Percentiles rank a stretch among this genome's conserved stretches.
Evolutionary conservation across 1,284 basidiomycete species (phyloP).

Genomic region (Tremellales sp.): DNA sequence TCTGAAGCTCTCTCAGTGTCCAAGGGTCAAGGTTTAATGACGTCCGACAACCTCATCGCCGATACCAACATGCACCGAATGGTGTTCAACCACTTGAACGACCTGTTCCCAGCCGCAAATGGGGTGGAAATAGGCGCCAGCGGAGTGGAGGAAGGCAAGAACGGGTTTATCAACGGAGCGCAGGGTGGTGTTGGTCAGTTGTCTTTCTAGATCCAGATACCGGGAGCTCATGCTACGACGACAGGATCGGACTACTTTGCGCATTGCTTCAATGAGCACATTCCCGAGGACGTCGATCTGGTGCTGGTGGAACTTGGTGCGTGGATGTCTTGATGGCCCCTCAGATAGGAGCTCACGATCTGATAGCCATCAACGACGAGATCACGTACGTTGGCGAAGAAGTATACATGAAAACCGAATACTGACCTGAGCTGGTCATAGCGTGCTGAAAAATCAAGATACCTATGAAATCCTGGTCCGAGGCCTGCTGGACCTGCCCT

Average conservation of each 20-base stretch:
- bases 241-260: constrained; percentile 38
- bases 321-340: neutral
- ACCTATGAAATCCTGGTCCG: constrained; percentile 36
- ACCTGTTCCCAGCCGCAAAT: constrained; percentile 23
- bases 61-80: constrained; percentile 32
- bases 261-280: constrained; percentile 31
- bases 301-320: constrained; percentile 31
- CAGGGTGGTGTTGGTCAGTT: constrained; percentile 34
- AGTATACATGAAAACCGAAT: neutral
- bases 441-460: constrained; percentile 21
- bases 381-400: constrained; percentile 17
- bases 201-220: neutral
- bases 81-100: constrained; percentile 38
- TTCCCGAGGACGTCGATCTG: constrained; percentile 34
- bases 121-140: neutral
- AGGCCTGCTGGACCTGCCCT: constrained; percentile 33
- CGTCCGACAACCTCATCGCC: constrained; percentile 17
- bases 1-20: constrained; percentile 24
- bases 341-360: no score
- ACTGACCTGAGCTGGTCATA: constrained; percentile 1
- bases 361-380: constrained; percentile 39
- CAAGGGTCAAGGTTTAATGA: constrained; percentile 27
- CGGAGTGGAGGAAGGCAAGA: constrained; percentile 15
- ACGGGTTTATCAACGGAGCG: constrained; percentile 35
- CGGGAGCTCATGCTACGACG: neutral